phyloP scores from a whole-genome alignment of 1,284 basidiomycete species.

The Trichosporon sp. region DNA sequence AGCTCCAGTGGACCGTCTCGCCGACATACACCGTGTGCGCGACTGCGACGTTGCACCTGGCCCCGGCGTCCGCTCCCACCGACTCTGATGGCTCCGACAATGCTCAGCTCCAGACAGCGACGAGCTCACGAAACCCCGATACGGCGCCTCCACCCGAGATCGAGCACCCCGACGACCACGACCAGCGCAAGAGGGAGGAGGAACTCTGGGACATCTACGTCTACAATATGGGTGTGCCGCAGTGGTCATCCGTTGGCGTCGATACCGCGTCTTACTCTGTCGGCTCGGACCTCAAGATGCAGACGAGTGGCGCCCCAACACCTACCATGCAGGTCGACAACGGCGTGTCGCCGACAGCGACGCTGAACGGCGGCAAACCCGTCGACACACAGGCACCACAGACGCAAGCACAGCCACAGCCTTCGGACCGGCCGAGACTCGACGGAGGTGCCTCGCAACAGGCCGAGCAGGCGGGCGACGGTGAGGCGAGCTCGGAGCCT shows the following conservation, averaged over 20 bases:
- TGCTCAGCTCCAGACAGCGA: neutral
- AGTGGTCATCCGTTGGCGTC: neutral
- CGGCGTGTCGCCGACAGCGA: neutral
- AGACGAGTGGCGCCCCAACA: neutral
- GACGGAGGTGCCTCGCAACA: neutral
- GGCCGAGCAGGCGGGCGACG: neutral
- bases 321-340: neutral
- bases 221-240: conserved; percentile 1
- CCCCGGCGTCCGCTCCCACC: neutral
- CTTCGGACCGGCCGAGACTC: neutral
- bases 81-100: neutral
- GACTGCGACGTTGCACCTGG: neutral
- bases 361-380: neutral
- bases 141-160: neutral
- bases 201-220: conserved; percentile 16
- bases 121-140: neutral
- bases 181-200: neutral
- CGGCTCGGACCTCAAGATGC: conserved; percentile 6
- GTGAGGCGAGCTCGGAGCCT: neutral
- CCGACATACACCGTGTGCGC: conserved; percentile 13
- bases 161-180: neutral
- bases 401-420: neutral
- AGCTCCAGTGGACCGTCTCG: conserved; percentile 12
- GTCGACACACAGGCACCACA: neutral
- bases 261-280: neutral